Conservation (phyloP, 306 rosid genomes). For the Arachis stenosperma region DNA sequence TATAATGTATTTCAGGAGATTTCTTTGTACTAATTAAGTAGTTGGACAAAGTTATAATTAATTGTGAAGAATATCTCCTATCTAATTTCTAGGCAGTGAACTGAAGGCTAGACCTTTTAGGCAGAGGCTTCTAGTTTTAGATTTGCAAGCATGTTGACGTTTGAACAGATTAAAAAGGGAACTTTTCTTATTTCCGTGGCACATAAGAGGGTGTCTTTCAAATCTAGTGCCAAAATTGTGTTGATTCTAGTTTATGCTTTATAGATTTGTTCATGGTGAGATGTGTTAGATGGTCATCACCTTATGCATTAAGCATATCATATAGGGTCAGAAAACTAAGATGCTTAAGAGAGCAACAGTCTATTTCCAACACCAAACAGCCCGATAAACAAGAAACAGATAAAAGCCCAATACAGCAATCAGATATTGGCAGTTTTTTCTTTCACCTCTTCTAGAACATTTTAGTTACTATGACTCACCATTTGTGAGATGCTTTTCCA, state of each 20-base stretch:
- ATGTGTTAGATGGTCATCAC: not conserved
- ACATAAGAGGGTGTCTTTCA: not conserved
- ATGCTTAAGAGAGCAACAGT: no score
- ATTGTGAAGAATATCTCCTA: not conserved
- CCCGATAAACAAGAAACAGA: no score
- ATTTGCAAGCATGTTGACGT: conserved; percentile 19
- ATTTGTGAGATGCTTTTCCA: no score
- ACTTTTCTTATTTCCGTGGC: not conserved
- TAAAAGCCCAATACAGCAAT: no score
- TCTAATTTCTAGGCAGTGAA: conserved; percentile 14
- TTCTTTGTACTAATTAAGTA: conserved; percentile 1
- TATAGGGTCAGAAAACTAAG: not conserved
- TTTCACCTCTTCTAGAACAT: no score
- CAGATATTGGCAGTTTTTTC: no score
- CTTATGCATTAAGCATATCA: conserved; percentile 2
- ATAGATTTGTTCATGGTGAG: conserved; percentile 12
- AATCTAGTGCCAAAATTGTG: not conserved
- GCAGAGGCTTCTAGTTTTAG: conserved; percentile 14
- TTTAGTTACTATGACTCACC: no score
- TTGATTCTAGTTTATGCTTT: conserved; percentile 5
- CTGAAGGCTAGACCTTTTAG: conserved; percentile 8
- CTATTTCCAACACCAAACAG: no score
- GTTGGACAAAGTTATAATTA: not conserved
- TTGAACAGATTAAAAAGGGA: not conserved
- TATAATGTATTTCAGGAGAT: conserved; percentile 8